A percentile compares a stretch with the other conserved stretches of the same genome.
phyloP scores from a whole-genome alignment of 306 rosid species.

The Citrullus colocynthis region DNA sequence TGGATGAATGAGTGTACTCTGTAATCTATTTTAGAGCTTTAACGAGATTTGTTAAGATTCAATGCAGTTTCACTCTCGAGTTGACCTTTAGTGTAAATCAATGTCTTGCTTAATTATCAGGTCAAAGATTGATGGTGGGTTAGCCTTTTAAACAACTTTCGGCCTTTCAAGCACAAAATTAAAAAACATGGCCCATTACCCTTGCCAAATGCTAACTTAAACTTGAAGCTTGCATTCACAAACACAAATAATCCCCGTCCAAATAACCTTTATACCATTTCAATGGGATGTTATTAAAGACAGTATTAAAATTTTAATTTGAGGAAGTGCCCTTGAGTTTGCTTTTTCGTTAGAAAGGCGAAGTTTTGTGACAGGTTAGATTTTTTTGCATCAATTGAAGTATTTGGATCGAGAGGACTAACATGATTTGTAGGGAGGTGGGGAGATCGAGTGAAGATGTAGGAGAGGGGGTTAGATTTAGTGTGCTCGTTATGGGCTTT shows the following conservation, averaged over 20 bases:
- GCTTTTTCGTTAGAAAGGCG: too few relatives aligned
- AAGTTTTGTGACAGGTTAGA: too few relatives aligned
- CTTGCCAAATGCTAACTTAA: background rate
- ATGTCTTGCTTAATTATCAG: background rate
- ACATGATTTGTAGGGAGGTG: too few relatives aligned
- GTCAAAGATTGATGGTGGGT: background rate
- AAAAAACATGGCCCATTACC: background rate
- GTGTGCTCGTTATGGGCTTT: too few relatives aligned
- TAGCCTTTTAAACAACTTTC: background rate
- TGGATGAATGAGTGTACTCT: constrained; percentile 15
- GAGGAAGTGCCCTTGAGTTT: too few relatives aligned
- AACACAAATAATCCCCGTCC: background rate
- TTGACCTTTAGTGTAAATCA: background rate
- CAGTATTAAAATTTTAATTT: background rate
- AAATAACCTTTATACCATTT: background rate
- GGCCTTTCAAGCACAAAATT: background rate
- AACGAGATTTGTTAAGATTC: constrained; percentile 14
- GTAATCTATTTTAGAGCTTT: constrained; percentile 13
- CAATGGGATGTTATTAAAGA: background rate
- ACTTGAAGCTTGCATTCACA: background rate
- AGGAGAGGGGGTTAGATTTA: too few relatives aligned
- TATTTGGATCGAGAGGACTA: too few relatives aligned
- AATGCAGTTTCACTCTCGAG: background rate
- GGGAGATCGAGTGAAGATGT: too few relatives aligned
- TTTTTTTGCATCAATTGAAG: too few relatives aligned